A percentile compares a stretch with the other conserved stretches of the same genome.
phyloP scores from a whole-genome alignment of 331 rosid species.

The Acacia pycnantha region DNA sequence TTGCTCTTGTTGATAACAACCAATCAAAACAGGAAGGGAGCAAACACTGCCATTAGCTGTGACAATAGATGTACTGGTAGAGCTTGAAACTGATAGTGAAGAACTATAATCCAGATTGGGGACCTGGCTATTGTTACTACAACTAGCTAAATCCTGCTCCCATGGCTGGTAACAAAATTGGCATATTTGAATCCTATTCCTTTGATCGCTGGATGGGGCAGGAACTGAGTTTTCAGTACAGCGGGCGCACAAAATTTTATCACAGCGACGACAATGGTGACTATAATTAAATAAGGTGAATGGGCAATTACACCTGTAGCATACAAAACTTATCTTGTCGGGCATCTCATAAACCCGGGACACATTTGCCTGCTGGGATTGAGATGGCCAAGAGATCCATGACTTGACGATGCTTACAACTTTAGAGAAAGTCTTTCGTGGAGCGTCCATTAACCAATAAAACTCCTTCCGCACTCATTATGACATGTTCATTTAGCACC shows the following conservation, averaged over 20 bases:
- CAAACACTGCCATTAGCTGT: background rate
- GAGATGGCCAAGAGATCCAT: slow-evolving; percentile 10
- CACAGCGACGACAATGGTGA: slow-evolving; percentile 69
- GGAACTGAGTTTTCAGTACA: slow-evolving; percentile 59
- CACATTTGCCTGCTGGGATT: slow-evolving; percentile 43
- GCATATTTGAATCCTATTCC: background rate
- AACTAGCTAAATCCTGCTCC: background rate
- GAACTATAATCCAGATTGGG: background rate
- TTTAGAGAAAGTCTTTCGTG: background rate
- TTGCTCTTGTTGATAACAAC: background rate
- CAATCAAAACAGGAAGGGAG: background rate
- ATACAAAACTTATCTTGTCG: slow-evolving; percentile 31
- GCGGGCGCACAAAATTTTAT: slow-evolving; percentile 54
- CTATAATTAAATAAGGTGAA: slow-evolving; percentile 51
- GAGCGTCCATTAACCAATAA: slow-evolving; percentile 1
- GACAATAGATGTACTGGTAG: background rate
- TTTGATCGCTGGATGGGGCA: slow-evolving; percentile 33
- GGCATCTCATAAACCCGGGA: slow-evolving; percentile 68
- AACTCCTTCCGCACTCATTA: background rate
- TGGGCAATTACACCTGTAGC: background rate
- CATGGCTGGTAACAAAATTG: background rate
- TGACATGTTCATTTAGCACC: background rate
- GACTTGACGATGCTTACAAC: slow-evolving; percentile 7
- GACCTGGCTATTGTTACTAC: background rate
- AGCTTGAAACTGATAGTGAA: background rate